These are phyloP conservation scores for Saccharomyces hybrid DNA, from an alignment of 1,139 yeast species.

Conservation along the genomic window DNA sequence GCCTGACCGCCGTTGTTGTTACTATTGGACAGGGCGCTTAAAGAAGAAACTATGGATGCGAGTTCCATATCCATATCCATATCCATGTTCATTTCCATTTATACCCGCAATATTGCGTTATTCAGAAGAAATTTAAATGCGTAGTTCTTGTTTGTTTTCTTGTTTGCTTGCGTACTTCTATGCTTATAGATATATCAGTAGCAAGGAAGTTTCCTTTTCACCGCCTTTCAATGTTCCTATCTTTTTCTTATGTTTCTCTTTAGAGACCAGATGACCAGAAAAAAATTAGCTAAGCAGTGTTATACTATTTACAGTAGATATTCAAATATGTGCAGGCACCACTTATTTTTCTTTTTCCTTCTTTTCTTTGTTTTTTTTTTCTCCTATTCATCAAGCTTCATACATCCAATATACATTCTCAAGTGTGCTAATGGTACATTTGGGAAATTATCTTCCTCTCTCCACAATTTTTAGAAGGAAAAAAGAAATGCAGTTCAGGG, in stretches of 20 bases:
- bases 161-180: not conserved
- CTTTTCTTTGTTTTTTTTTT: not conserved
- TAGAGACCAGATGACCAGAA: not conserved
- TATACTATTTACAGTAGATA: not conserved
- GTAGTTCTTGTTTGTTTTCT: not conserved
- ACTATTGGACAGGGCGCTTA: conserved; percentile 28
- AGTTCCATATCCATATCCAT: conserved; percentile 27
- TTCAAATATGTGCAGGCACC: not conserved
- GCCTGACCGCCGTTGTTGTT: conserved; percentile 4
- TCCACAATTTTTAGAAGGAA: not conserved
- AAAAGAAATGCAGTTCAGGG: conserved; percentile 1
- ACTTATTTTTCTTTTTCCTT: not conserved
- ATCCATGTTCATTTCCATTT: conserved; percentile 1
- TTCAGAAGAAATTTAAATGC: not conserved
- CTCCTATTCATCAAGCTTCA: not conserved
- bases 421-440: not conserved
- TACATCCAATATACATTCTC: not conserved
- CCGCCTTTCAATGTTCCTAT: conserved; percentile 1
- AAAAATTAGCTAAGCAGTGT: not conserved
- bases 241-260: not conserved
- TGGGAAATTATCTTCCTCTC: not conserved
- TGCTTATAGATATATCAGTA: not conserved
- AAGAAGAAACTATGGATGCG: conserved; percentile 32
- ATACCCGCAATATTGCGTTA: not conserved
- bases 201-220: not conserved